Evolutionary conservation across 106 monocot genomes (phyloP).

Genomic region (Apostasia ramifera): DNA sequence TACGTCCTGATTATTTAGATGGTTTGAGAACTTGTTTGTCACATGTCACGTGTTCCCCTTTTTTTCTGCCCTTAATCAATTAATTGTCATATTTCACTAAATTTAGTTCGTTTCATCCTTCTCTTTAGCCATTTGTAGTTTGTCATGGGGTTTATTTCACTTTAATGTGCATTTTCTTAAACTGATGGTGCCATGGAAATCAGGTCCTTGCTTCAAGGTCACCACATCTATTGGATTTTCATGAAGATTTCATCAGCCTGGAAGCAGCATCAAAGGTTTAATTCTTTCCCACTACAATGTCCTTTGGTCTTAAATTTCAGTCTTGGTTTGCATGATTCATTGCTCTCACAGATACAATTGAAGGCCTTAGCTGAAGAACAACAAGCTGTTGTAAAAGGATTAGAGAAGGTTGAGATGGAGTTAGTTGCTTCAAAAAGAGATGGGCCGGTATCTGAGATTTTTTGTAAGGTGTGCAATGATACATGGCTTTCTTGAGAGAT

Average conservation of each 20-base stretch:
- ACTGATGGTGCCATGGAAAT: slow-evolving; percentile 7
- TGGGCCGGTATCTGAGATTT: slow-evolving; percentile 79
- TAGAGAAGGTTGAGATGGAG: slow-evolving; percentile 71
- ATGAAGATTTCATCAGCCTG: slow-evolving; percentile 63
- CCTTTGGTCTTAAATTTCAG: slow-evolving; percentile 6
- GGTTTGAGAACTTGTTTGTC: no score
- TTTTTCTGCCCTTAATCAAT: neutral
- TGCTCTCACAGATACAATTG: slow-evolving; percentile 51
- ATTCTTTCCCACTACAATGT: neutral
- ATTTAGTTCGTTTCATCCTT: neutral
- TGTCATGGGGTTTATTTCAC: neutral
- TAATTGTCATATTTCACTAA: neutral
- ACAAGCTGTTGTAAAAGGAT: slow-evolving; percentile 80
- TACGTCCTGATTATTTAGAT: no score
- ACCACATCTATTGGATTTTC: slow-evolving; percentile 65
- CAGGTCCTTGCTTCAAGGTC: slow-evolving; percentile 86
- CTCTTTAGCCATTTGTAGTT: neutral
- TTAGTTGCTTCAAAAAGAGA: slow-evolving; percentile 75
- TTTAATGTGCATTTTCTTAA: neutral
- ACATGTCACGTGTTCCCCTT: neutral
- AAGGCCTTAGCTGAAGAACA: slow-evolving; percentile 81
- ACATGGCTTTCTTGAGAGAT: neutral
- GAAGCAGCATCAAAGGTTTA: slow-evolving; percentile 85
- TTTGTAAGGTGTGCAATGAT: slow-evolving; percentile 54
- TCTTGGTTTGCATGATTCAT: neutral